Conservation (phyloP, 1,284 basidiomycete genomes). For the Caloboletus firmus region DNA sequence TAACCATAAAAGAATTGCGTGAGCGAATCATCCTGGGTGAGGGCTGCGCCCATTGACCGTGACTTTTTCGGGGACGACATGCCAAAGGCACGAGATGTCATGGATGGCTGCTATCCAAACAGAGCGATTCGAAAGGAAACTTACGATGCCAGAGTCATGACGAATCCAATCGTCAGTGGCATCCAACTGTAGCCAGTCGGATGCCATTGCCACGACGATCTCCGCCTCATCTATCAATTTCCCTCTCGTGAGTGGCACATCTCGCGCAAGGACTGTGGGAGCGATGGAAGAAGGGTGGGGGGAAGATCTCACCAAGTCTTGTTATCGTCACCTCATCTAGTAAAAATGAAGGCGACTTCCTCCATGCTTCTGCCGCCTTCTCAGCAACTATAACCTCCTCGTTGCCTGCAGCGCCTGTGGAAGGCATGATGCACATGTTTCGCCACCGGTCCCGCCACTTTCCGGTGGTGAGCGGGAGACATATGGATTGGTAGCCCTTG, state of each 20-base stretch:
- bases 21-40: slow-evolving; percentile 14
- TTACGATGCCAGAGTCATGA: slow-evolving; percentile 92
- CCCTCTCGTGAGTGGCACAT: slow-evolving; percentile 16
- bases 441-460: slow-evolving; percentile 90
- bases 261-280: slow-evolving; percentile 24
- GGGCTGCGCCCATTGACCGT: slow-evolving; percentile 29
- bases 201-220: slow-evolving; percentile 73
- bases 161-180: slow-evolving; percentile 91
- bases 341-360: slow-evolving; percentile 76
- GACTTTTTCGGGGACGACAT: slow-evolving; percentile 21
- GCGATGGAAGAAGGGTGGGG: slow-evolving; percentile 2
- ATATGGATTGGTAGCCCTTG: slow-evolving; percentile 67
- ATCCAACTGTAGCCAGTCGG: slow-evolving; percentile 96
- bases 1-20: slow-evolving; percentile 33
- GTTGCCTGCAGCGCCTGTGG: slow-evolving; percentile 44
- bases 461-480: slow-evolving; percentile 84
- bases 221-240: slow-evolving; percentile 76
- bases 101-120: slow-evolving; percentile 10
- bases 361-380: slow-evolving; percentile 85
- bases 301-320: slow-evolving; percentile 61
- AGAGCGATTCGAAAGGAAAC: slow-evolving; percentile 38
- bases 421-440: slow-evolving; percentile 76
- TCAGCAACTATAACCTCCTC: slow-evolving; percentile 55
- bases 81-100: slow-evolving; percentile 11
- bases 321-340: slow-evolving; percentile 89